A percentile compares a stretch with the other conserved stretches of the same genome.
phyloP scores from a whole-genome alignment of 306 rosid genomes.

The Dryas octopetala region DNA sequence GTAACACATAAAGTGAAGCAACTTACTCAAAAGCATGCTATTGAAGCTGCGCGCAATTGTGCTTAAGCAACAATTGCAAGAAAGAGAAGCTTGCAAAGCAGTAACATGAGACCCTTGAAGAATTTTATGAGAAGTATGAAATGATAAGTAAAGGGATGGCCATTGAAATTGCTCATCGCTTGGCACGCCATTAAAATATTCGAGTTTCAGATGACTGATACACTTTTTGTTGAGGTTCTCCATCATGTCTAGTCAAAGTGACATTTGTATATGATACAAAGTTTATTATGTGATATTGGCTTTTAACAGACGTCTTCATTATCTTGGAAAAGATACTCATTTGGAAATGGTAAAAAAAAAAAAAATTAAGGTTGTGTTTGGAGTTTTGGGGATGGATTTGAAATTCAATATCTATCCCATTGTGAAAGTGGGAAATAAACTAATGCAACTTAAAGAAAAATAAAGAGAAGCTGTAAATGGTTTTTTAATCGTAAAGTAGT shows the following conservation, averaged over 20 bases:
- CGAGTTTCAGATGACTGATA: slow-evolving; percentile 31
- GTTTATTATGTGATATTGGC: not conserved
- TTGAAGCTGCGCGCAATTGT: slow-evolving; percentile 42
- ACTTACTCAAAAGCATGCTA: slow-evolving; percentile 44
- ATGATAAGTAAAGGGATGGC: slow-evolving; percentile 41
- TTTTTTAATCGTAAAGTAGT: too few species aligned
- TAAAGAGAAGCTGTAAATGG: too few species aligned
- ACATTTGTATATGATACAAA: not conserved
- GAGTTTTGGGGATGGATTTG: too few species aligned
- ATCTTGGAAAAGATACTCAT: too few species aligned
- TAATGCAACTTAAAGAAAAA: too few species aligned
- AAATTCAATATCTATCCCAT: too few species aligned
- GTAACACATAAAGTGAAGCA: slow-evolving; percentile 49
- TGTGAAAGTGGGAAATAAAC: too few species aligned
- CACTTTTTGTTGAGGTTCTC: not conserved
- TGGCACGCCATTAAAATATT: slow-evolving; percentile 48
- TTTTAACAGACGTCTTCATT: not conserved
- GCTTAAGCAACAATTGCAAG: slow-evolving; percentile 49
- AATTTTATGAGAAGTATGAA: slow-evolving; percentile 53
- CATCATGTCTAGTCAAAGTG: not conserved
- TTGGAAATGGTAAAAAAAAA: too few species aligned
- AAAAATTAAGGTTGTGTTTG: too few species aligned
- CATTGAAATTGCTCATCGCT: slow-evolving; percentile 57
- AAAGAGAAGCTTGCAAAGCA: slow-evolving; percentile 62
- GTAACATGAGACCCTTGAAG: slow-evolving; percentile 50